Percentiles rank a stretch among this genome's conserved stretches.
Conservation (phyloP, 140 eudicot genomes). For the Cichorium intybus region DNA sequence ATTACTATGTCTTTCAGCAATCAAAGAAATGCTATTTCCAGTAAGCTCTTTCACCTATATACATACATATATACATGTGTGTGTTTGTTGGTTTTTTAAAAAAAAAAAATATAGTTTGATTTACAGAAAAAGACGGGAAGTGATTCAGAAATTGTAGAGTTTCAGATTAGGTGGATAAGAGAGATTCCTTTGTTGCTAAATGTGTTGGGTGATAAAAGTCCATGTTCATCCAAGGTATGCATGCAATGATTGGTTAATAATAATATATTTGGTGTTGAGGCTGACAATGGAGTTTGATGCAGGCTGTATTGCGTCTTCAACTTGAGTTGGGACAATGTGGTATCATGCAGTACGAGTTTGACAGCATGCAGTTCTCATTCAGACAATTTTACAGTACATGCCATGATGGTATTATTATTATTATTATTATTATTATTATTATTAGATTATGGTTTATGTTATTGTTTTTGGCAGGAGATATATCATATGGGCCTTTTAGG, state of each 20-base stretch:
- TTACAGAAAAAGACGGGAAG: slow-evolving; percentile 48
- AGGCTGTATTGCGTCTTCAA: slow-evolving; percentile 72
- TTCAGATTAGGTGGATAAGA: slow-evolving; percentile 59
- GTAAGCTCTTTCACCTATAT: slow-evolving; percentile 41
- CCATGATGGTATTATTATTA: slow-evolving; percentile 25
- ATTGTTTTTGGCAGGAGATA: slow-evolving; percentile 39
- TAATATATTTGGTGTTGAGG: too few species aligned
- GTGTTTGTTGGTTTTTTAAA: too few species aligned
- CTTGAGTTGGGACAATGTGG: slow-evolving; percentile 67
- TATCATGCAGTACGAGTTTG: slow-evolving; percentile 43
- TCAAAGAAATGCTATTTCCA: slow-evolving; percentile 70
- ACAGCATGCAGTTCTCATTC: slow-evolving; percentile 50
- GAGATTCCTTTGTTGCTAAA: slow-evolving; percentile 70
- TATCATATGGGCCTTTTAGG: slow-evolving; percentile 68
- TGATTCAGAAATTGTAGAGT: slow-evolving; percentile 50
- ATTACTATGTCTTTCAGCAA: slow-evolving; percentile 70
- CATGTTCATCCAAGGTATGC: slow-evolving; percentile 52
- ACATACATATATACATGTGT: too few species aligned
- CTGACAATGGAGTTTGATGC: too few species aligned
- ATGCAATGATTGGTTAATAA: not conserved
- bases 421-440: not conserved
- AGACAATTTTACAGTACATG: slow-evolving; percentile 46
- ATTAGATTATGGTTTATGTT: not conserved
- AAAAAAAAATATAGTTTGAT: too few species aligned
- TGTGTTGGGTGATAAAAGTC: slow-evolving; percentile 57